Conservation (phyloP, 768 basidiomycete genomes). For the Rhodotorula kratochvilovae region DNA sequence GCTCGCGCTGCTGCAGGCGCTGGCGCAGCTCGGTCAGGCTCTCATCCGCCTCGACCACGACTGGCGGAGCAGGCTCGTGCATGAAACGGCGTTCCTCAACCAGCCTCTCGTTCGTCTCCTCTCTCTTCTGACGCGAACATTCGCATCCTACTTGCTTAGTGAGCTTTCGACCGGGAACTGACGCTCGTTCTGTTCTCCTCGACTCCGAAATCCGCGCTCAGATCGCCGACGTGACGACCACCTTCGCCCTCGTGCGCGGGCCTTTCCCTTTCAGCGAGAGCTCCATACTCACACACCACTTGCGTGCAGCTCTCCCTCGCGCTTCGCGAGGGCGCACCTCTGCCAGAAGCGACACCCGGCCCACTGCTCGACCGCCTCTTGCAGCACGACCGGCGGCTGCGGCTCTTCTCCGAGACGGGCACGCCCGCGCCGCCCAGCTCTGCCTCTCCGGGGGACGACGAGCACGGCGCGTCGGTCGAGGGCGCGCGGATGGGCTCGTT, state of each 20-base stretch:
- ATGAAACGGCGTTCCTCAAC: constrained; percentile 55
- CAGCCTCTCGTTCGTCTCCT: constrained; percentile 52
- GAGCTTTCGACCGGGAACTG: too few species aligned
- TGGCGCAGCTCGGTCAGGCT: constrained; percentile 47
- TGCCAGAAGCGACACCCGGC: constrained; percentile 52
- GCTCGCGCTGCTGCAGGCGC: constrained; percentile 49
- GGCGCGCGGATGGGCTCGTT: constrained; percentile 21
- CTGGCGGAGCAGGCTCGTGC: constrained; percentile 52
- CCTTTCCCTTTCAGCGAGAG: not conserved
- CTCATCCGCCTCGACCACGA: constrained; percentile 52
- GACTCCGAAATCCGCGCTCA: constrained; percentile 33
- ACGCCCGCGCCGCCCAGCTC: not conserved
- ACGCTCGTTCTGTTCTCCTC: not conserved
- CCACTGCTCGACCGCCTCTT: constrained; percentile 53
- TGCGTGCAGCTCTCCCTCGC: constrained; percentile 49
- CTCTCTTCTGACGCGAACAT: not conserved
- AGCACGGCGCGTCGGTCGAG: constrained; percentile 8
- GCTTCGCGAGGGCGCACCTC: constrained; percentile 52
- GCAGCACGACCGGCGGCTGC: constrained; percentile 48
- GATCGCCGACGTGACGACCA: constrained; percentile 53
- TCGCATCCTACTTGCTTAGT: not conserved
- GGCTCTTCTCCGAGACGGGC: not conserved
- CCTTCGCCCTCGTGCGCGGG: constrained; percentile 47
- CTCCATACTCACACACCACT: rapidly evolving
- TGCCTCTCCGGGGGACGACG: not conserved